A percentile compares a stretch with the other conserved stretches of the same genome.
These are phyloP conservation scores for Pythium brachiatum DNA, from an alignment of 352 stramenopile genomes.

Conservation along the genomic window DNA sequence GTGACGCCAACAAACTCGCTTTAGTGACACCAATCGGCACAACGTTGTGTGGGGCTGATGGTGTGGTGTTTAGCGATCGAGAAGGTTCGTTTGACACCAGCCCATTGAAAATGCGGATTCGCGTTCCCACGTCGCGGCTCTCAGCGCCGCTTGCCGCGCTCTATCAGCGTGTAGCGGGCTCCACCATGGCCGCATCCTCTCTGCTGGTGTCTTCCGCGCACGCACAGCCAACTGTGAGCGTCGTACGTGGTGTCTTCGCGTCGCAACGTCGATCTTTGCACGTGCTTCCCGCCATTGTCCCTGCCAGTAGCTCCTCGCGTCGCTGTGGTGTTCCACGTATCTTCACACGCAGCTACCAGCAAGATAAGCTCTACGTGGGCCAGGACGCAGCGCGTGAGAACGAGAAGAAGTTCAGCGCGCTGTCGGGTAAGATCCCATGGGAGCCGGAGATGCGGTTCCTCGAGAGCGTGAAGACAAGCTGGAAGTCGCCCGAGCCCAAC, in stretches of 20 bases:
- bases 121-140: background rate
- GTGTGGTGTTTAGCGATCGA: too few relatives aligned
- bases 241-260: background rate
- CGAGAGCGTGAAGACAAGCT: constrained; percentile 50
- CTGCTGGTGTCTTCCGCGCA: background rate
- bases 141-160: background rate
- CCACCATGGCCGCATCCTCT: background rate
- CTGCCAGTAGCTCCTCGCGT: background rate
- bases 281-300: background rate
- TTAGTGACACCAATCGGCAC: background rate
- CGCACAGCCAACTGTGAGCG: background rate
- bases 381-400: constrained; percentile 66
- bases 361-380: constrained; percentile 63
- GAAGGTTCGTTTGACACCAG: background rate
- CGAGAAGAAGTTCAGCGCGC: constrained; percentile 74
- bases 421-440: constrained; percentile 77
- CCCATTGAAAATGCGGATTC: constrained; percentile 3
- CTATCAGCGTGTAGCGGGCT: background rate
- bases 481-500: constrained; percentile 56
- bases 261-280: constrained; percentile 1
- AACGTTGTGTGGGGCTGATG: constrained; percentile 1
- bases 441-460: constrained; percentile 65
- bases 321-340: background rate
- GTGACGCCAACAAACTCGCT: background rate
- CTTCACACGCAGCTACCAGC: constrained; percentile 23